Percentiles rank a stretch among this genome's conserved stretches.
Evolutionary conservation across 257 asterid genomes (phyloP).

Genomic region (Fraxinus cuspidata): DNA sequence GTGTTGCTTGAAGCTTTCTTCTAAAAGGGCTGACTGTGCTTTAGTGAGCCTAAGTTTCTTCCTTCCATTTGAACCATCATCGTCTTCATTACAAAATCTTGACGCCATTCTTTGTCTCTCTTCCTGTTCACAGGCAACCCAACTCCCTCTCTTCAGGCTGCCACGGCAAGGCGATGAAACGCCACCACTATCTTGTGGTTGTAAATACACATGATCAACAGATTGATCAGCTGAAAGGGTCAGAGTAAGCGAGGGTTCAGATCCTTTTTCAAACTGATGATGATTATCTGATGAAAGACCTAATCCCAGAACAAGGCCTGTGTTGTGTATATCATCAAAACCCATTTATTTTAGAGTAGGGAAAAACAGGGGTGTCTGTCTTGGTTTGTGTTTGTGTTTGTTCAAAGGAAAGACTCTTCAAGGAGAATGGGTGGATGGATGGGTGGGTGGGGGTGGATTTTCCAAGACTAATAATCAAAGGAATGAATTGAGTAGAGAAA

Average conservation of each 20-base stretch:
- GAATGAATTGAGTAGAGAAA: conserved; percentile 31
- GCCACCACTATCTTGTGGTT: conserved; percentile 45
- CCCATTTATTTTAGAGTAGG: conserved; percentile 32
- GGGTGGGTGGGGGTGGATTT: conserved; percentile 18
- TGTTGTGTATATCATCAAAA: conserved; percentile 40
- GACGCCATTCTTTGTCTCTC: conserved; percentile 62
- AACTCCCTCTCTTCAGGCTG: conserved; percentile 60
- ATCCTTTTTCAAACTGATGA: conserved; percentile 10
- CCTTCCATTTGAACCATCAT: conserved; percentile 44
- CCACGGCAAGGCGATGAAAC: conserved; percentile 74
- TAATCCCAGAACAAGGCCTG: conserved; percentile 45
- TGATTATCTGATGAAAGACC: conserved; percentile 35
- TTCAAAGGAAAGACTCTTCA: background rate
- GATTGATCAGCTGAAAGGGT: conserved; percentile 41
- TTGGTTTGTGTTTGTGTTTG: background rate
- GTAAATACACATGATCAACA: conserved; percentile 25
- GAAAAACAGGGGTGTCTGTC: background rate
- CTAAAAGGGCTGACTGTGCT: conserved; percentile 56
- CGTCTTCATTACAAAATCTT: conserved; percentile 49
- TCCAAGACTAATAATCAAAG: conserved; percentile 36
- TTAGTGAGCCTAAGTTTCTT: conserved; percentile 57
- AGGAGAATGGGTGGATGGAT: background rate
- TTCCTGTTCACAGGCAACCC: conserved; percentile 43
- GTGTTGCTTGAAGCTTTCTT: conserved; percentile 59
- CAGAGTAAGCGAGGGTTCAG: conserved; percentile 43